Evolutionary conservation across 176 grass and related monocot genomes (phyloP), one percentile per base, ranked within the genome.

Genomic region (Elaeis guineensis): DNA sequence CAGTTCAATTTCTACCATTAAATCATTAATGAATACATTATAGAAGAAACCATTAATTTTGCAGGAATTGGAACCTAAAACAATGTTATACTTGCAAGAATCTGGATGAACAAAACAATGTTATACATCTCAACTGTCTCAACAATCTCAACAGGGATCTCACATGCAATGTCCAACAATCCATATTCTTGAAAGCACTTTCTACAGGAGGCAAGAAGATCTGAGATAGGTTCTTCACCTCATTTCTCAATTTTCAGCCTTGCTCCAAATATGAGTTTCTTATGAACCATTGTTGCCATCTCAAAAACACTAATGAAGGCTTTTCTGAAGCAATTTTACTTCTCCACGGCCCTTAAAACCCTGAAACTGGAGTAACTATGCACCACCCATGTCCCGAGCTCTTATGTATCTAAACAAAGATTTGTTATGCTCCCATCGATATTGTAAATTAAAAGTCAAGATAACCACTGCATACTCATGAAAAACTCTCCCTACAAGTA

Each of bases 121-220:
- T 69, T 72, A 14, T 50, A 73, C 17, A 28, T 56, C 50, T 50
- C 73, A 52, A 54, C 58, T 32, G 50, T 77, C 15, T 68, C 80
- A 62, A 60, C 54, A 20, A 62, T 67, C 35, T 79, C 72, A 0
- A 72, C 54, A 16, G 87, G 76, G 72, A 97, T 62, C 58, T 89
- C 73, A 14, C 76, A 91, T 17, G 88, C 63, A 6, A 92, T 83
- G 63, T 92, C 84, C 70, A 88, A 75, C 19, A 89, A 79, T 59
- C 70, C 87, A 74, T 92, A 92, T 76, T 98, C 89, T 71, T 92
- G 93, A 14, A 76, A 98, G 58, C 93, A 98, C 75, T 92, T 98
- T 57, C 69, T 50, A 4, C 93, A 98, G 0, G 93, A 80, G 76
- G 81, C 63, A 63, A 98, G 84, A 17, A 98, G 87, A 59, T 98